phyloP scores from a whole-genome alignment of 495 filamentous ascomycete genomes.

The Immersiella caudata region DNA sequence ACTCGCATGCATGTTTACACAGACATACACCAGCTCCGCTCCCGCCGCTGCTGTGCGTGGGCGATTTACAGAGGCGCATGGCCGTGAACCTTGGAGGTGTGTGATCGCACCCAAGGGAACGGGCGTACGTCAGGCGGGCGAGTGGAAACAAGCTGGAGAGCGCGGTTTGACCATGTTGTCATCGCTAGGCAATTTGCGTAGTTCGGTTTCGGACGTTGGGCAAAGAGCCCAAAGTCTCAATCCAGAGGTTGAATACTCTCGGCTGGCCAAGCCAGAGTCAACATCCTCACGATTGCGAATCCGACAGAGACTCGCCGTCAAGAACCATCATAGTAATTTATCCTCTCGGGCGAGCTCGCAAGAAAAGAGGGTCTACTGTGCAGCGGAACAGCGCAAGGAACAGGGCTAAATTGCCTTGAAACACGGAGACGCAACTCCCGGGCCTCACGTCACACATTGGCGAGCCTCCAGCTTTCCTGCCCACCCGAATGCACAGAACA shows the following conservation, averaged over 20 bases:
- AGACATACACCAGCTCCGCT: neutral
- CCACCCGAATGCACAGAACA: neutral
- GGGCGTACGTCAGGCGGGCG: neutral
- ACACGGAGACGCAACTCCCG: slow-evolving; percentile 33
- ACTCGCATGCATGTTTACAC: neutral
- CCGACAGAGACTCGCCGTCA: slow-evolving; percentile 1
- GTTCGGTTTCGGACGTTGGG: neutral
- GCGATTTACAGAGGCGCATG: slow-evolving; percentile 5
- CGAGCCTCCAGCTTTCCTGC: neutral
- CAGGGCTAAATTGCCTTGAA: slow-evolving; percentile 28
- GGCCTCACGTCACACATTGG: slow-evolving; percentile 17
- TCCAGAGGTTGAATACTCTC: neutral
- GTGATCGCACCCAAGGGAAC: slow-evolving; percentile 3
- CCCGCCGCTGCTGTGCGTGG: neutral
- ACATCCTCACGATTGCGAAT: neutral
- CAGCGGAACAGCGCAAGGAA: neutral
- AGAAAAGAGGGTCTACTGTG: slow-evolving; percentile 10
- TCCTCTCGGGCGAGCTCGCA: slow-evolving; percentile 17
- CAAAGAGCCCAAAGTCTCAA: neutral
- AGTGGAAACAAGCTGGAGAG: neutral
- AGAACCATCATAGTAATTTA: neutral
- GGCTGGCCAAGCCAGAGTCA: neutral
- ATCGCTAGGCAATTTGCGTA: neutral
- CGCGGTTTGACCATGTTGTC: slow-evolving; percentile 5
- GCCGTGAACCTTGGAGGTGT: slow-evolving; percentile 6